Evolutionary conservation across 2,329 filamentous ascomycete genomes (phyloP).

Genomic region (Arthroderma sp.): DNA sequence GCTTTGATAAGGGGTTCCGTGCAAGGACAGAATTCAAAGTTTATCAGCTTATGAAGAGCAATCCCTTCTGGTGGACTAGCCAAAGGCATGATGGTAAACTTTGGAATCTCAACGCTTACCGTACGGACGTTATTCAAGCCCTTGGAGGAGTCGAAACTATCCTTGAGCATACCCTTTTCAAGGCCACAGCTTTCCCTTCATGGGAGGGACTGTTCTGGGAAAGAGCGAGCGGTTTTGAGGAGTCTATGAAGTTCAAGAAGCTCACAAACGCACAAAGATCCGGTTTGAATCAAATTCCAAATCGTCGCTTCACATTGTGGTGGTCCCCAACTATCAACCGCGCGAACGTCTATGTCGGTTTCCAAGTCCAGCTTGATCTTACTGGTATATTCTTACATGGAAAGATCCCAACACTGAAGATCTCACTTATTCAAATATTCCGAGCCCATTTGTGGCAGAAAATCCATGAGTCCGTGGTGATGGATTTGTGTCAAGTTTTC

Average conservation of each 20-base stretch:
- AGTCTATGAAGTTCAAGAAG: constrained; percentile 95
- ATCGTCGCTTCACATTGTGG: constrained; percentile 96
- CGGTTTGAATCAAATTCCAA: constrained; percentile 96
- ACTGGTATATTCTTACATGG: constrained; percentile 98
- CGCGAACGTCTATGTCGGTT: constrained; percentile 96
- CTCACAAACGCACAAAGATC: constrained; percentile 92
- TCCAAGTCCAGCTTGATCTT: constrained; percentile 94
- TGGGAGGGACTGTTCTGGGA: constrained; percentile 97
- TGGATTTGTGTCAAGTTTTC: constrained; percentile 98
- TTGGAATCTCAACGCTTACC: constrained; percentile 92
- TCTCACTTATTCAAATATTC: constrained; percentile 98
- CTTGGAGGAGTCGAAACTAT: constrained; percentile 96
- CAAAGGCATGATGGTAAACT: constrained; percentile 94
- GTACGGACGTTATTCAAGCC: constrained; percentile 93
- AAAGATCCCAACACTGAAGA: constrained; percentile 96
- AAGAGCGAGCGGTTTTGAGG: constrained; percentile 36
- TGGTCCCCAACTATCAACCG: constrained; percentile 91
- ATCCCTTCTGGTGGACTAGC: constrained; percentile 98
- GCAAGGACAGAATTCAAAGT: constrained; percentile 93
- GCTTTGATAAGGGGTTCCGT: constrained; percentile 97
- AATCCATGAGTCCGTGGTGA: constrained; percentile 96
- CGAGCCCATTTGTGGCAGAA: constrained; percentile 99
- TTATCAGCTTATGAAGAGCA: constrained; percentile 97
- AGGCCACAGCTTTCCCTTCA: constrained; percentile 87
- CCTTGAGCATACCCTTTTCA: constrained; percentile 90